These are phyloP conservation scores for Aurifilum marmelostoma DNA, from an alignment of 2,329 filamentous ascomycete genomes.

Conservation along the genomic window DNA sequence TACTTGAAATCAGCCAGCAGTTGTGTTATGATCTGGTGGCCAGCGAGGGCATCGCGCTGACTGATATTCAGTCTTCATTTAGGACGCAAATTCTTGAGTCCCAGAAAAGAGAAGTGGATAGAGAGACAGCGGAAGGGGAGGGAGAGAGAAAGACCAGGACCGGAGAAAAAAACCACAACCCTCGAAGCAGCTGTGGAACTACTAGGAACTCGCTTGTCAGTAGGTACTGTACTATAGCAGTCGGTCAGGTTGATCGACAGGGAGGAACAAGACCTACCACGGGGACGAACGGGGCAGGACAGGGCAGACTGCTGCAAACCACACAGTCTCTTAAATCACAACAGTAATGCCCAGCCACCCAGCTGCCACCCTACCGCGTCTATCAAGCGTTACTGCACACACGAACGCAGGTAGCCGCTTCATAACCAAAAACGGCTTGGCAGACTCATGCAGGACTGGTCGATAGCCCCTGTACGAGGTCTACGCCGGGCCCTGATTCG, in stretches of 20 bases:
- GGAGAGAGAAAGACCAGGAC: not conserved
- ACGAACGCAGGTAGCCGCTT: slow-evolving; percentile 23
- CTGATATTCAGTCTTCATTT: not conserved
- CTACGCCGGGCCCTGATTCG: slow-evolving; percentile 23
- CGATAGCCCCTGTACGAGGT: slow-evolving; percentile 19
- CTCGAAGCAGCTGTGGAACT: slow-evolving; percentile 2
- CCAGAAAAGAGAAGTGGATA: not conserved
- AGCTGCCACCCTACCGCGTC: not conserved
- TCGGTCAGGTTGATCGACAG: not conserved
- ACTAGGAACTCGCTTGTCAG: not conserved
- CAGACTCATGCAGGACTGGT: slow-evolving; percentile 17
- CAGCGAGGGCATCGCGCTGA: slow-evolving; percentile 7
- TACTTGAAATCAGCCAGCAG: not conserved
- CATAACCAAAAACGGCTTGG: slow-evolving; percentile 23
- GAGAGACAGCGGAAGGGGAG: not conserved
- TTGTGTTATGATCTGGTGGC: not conserved
- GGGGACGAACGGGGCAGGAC: not conserved
- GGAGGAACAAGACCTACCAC: not conserved
- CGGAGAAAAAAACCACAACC: not conserved
- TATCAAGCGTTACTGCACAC: not conserved
- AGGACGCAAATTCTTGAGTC: not conserved
- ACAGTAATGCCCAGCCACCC: not conserved
- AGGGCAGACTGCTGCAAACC: not conserved
- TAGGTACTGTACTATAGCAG: not conserved
- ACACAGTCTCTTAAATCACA: not conserved